A percentile compares a stretch with the other conserved stretches of the same genome.
Conservation (phyloP, 805 yeast species). For the Hanseniaspora thailandica region DNA sequence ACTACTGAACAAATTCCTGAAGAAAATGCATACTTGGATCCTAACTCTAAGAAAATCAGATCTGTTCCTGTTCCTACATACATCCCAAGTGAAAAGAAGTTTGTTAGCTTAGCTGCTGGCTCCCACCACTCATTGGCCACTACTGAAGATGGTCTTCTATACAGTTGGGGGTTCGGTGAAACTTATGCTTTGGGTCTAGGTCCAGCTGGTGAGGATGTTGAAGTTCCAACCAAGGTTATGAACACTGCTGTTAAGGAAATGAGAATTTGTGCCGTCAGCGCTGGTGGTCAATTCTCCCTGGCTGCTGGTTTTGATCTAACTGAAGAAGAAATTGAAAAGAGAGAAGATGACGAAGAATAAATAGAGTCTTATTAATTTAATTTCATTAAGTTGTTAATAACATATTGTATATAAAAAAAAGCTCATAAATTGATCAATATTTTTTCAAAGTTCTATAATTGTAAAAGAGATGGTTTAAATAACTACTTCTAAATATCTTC, state of each 20-base stretch:
- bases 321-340: constrained; percentile 33
- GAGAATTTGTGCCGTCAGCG: constrained; percentile 62
- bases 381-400: background rate
- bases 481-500: no score
- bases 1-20: constrained; percentile 50
- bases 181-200: constrained; percentile 95
- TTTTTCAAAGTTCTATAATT: background rate
- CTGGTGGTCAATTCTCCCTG: constrained; percentile 93
- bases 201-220: constrained; percentile 74
- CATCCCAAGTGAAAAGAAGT: constrained; percentile 44
- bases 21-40: constrained; percentile 59
- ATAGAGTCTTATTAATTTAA: background rate
- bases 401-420: background rate
- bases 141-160: constrained; percentile 70
- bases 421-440: background rate
- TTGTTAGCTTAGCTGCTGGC: constrained; percentile 61
- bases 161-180: constrained; percentile 97
- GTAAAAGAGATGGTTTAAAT: background rate
- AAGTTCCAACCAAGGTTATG: constrained; percentile 73
- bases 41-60: constrained; percentile 60
- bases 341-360: constrained; percentile 42
- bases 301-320: constrained; percentile 57
- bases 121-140: constrained; percentile 88
- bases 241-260: constrained; percentile 87
- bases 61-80: constrained; percentile 78